Base-by-base conservation (phyloP, 345 rosid genomes). In the Ailanthus altissimus region DNA sequence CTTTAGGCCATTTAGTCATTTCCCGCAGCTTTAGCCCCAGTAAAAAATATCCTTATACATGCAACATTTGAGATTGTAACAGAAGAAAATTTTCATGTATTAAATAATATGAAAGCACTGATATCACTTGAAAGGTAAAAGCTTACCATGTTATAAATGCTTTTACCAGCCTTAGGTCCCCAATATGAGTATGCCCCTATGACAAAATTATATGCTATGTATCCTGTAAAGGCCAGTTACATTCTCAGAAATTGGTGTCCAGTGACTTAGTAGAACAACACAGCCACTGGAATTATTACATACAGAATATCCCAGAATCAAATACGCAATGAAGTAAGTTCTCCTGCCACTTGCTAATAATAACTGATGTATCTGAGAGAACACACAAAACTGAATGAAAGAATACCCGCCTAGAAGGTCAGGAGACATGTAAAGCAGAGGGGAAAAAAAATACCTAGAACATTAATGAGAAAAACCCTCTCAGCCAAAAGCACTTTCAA, bases 151-250 rank as follows among this genome's bases (percentile, higher is more conserved):
- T 95, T 87, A 84, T 92, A 95, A 51, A 95, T 93, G 78, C 83
- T 87, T 49, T 90, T 76, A 66, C 97, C 99, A 80, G 98, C 99
- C 84, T 95, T 95, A 56, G 99, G 99, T 5, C 98, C 97, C 98
- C 98, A 95, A 75, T 93, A 95, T 12, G 98, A 93, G 84, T 95
- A 95, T 67, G 99, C 99, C 40, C 99, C 98, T 54, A 95, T 65
- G 75, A 95, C 99, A 58, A 93, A 95, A 83, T 83, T 95, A 92
- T 95, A 95, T n/a, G 88, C 88, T 65, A 91, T 78, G 80, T 90
- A 87, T 57, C 99, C 99, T 95, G 87, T 70, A 78, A 84, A 81
- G 64, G 64, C 21, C 58, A 67, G 63, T 70, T 32, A 43, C 65
- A 57, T 66, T 46, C 40, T 65, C 79, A 32, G 8, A n/a, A 62